phyloP scores from a whole-genome alignment of 2,329 filamentous ascomycete species.

The Colletotrichum sidae region DNA sequence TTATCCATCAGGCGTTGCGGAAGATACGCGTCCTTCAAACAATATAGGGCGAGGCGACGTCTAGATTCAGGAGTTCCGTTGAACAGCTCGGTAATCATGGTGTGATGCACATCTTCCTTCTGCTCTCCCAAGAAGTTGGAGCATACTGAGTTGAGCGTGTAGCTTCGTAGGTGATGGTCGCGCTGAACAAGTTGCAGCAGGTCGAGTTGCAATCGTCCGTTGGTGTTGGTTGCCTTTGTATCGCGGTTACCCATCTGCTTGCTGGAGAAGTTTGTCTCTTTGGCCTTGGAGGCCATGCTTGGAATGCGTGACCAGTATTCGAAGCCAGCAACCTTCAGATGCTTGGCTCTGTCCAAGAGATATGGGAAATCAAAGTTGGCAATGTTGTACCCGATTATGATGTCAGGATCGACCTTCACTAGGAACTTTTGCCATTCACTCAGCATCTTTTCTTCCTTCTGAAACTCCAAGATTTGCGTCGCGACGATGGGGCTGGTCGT shows the following conservation, averaged over 20 bases:
- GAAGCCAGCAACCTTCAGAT: slow-evolving; percentile 84
- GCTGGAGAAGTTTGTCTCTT: slow-evolving; percentile 89
- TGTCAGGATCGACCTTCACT: slow-evolving; percentile 90
- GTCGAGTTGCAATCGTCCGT: slow-evolving; percentile 92
- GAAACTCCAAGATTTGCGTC: slow-evolving; percentile 88
- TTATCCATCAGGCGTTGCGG: slow-evolving; percentile 97
- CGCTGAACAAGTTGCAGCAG: slow-evolving; percentile 94
- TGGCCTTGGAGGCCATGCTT: slow-evolving; percentile 76
- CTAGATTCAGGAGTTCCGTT: slow-evolving; percentile 95
- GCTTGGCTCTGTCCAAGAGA: slow-evolving; percentile 85
- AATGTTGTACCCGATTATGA: slow-evolving; percentile 99
- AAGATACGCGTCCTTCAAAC: slow-evolving; percentile 95
- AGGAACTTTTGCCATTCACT: slow-evolving; percentile 91
- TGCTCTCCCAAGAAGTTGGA: slow-evolving; percentile 96
- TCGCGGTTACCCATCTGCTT: slow-evolving; percentile 99
- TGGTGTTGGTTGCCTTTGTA: slow-evolving; percentile 93
- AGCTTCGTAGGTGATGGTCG: slow-evolving; percentile 94
- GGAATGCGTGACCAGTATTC: slow-evolving; percentile 89
- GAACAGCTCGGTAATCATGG: slow-evolving; percentile 98
- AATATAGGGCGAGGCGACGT: slow-evolving; percentile 92
- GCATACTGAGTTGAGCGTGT: slow-evolving; percentile 96
- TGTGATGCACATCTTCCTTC: slow-evolving; percentile 98
- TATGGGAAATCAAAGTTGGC: slow-evolving; percentile 99
- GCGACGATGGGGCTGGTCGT: slow-evolving; percentile 94
- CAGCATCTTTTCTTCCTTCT: slow-evolving; percentile 89